Evolutionary conservation across 2,329 filamentous ascomycete genomes (phyloP), one percentile per base, ranked within the genome.

Genomic region (Ophiostoma novo-ulmi): DNA sequence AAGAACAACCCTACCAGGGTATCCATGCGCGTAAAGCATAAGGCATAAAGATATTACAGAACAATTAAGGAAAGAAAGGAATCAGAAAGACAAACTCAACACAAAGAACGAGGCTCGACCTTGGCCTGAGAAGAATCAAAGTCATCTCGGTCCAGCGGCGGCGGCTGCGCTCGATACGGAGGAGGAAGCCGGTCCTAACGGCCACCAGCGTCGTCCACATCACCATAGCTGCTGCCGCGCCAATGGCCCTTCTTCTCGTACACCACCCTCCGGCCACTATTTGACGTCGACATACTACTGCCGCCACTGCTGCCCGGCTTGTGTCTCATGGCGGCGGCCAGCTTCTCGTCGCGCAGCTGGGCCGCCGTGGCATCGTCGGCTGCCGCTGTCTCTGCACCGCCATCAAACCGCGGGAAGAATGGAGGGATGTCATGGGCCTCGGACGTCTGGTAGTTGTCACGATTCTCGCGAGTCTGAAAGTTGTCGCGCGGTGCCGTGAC

Each of bases 221-320:
- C 77, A 39, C 79, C 79, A 66, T 80, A 76, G 38, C 78, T 79
- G 75, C 78, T 80, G 68, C 73, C 75, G 74, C 79, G 77, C 74
- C 78, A 77, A 65, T 80, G 77, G 13, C 76, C 76, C 65, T 71
- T 72, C 44, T 71, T 78, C 73, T 71, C 75, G 74, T 65, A 52
- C 14, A 71, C 67, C 3, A 68, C 76, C 65, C 67, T 44, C 41
- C 74, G 74, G 44, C 75, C 73, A 20, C 4, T 58, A 2, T 20
- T 22, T 11, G 63, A 36, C 2, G 61, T 65, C n/a, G 63, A 22
- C 2, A 65, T 20, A 31, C 69, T 67, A 55, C 55, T 67, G 65
- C 55, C 41, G 4, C 38, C 38, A 20, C 36, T 31, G 7, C 35
- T 41, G 13, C 36, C 31, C 14, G 52, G 26, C 10, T 31, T 35